These are phyloP conservation scores for Leptographium lundbergii DNA, from an alignment of 2,329 filamentous ascomycete species.

Conservation along the genomic window DNA sequence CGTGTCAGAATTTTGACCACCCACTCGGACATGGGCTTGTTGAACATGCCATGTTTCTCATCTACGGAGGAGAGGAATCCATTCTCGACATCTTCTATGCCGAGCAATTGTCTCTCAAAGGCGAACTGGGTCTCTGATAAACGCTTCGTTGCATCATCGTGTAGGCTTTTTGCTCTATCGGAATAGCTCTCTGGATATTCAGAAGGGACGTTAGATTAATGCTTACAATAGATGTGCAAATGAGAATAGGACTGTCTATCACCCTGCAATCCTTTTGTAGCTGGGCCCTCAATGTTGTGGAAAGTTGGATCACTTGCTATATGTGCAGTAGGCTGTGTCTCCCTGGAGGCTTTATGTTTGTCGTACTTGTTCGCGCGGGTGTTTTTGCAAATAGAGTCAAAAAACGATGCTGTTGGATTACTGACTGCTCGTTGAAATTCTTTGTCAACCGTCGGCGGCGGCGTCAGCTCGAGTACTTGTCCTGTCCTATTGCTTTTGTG, in stretches of 20 bases:
- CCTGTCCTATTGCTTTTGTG: neutral
- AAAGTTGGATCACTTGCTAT: neutral
- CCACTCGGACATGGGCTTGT: slow-evolving; percentile 6
- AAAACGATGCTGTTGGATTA: slow-evolving; percentile 10
- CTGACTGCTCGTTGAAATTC: neutral
- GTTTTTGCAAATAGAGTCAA: slow-evolving; percentile 7
- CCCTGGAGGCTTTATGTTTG: neutral
- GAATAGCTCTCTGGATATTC: slow-evolving; percentile 10
- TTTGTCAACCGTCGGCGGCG: slow-evolving; percentile 3
- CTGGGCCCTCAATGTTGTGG: neutral
- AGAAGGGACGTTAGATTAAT: neutral
- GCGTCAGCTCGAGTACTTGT: slow-evolving; percentile 3
- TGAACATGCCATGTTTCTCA: slow-evolving; percentile 1
- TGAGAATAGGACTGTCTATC: neutral
- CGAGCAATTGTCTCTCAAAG: slow-evolving; percentile 6
- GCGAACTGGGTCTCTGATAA: neutral
- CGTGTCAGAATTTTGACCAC: slow-evolving; percentile 8
- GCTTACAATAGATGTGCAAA: neutral
- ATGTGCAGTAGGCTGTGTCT: neutral
- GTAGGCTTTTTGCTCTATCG: slow-evolving; percentile 6
- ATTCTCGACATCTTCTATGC: slow-evolving; percentile 3
- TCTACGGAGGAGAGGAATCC: slow-evolving; percentile 1
- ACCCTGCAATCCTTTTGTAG: slow-evolving; percentile 1
- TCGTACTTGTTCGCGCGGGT: neutral
- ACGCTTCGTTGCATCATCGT: slow-evolving; percentile 6